Evolutionary conservation across 2,329 filamentous ascomycete genomes (phyloP).

Genomic region (Thielaviopsis ethacetica): DNA sequence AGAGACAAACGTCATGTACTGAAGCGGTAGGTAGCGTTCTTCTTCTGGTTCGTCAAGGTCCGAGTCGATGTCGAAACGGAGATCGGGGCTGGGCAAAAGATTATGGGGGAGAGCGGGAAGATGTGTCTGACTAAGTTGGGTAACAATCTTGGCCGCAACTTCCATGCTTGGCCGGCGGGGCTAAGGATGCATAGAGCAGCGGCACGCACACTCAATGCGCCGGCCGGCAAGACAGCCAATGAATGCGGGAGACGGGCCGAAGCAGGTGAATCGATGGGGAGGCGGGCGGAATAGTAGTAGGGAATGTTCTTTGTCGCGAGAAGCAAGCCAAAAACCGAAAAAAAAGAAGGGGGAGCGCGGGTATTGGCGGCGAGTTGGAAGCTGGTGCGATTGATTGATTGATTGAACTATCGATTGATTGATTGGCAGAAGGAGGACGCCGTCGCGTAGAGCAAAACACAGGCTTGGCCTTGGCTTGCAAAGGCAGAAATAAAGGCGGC

Average conservation of each 20-base stretch:
- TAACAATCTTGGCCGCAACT: constrained; percentile 39
- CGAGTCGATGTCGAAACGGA: constrained; percentile 29
- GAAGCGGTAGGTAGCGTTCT: constrained; percentile 32
- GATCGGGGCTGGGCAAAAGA: constrained; percentile 31
- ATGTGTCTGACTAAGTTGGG: constrained; percentile 34
- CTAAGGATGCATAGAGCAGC: constrained; percentile 9
- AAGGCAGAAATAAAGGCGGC: neutral
- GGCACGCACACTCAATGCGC: constrained; percentile 3
- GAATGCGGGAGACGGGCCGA: neutral
- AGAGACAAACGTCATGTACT: constrained; percentile 41
- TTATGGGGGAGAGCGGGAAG: constrained; percentile 37
- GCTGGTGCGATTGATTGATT: neutral
- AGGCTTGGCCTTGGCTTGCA: neutral
- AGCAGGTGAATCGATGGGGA: neutral
- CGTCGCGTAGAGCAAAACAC: neutral
- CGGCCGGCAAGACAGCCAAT: constrained; percentile 1
- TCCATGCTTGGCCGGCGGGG: constrained; percentile 26
- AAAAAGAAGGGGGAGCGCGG: neutral
- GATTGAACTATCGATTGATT: too few species aligned
- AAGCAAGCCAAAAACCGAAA: neutral
- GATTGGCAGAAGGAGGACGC: neutral
- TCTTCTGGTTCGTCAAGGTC: constrained; percentile 30
- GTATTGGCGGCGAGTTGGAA: neutral
- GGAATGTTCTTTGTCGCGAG: neutral
- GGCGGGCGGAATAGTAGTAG: neutral